phyloP scores from a whole-genome alignment of 2,329 filamentous ascomycete species.

The Arthrobotrys pseudoclavata region DNA sequence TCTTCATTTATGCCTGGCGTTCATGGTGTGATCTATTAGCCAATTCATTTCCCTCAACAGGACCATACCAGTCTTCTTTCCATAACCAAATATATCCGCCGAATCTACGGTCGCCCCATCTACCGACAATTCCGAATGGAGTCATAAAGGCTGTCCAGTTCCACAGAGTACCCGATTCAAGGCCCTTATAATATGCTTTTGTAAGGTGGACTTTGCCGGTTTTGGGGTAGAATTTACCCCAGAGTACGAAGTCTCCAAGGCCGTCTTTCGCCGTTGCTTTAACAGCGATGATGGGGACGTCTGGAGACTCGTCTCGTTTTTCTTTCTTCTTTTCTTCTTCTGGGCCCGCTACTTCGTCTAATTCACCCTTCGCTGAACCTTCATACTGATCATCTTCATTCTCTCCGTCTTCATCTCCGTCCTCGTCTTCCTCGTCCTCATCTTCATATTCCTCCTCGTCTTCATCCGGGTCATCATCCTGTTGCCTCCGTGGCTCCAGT shows the following conservation, averaged over 20 bases:
- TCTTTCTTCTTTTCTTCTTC: not conserved
- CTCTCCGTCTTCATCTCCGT: not conserved
- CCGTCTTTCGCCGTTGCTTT: constrained; percentile 33
- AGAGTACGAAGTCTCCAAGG: constrained; percentile 28
- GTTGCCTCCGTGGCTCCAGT: not conserved
- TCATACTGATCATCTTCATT: not conserved
- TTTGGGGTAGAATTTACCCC: constrained; percentile 32
- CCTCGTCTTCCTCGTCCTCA: not conserved
- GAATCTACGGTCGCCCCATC: constrained; percentile 23
- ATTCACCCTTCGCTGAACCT: not conserved
- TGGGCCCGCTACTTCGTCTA: not conserved
- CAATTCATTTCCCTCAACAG: constrained; percentile 14
- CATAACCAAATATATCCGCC: constrained; percentile 51
- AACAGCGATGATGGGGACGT: constrained; percentile 13
- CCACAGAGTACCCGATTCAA: constrained; percentile 16
- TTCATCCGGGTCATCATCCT: not conserved
- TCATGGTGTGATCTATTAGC: constrained; percentile 19
- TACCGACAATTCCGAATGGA: constrained; percentile 52
- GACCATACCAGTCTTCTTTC: constrained; percentile 49
- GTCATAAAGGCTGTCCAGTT: constrained; percentile 51
- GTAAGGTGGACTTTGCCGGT: constrained; percentile 42
- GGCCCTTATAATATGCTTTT: constrained; percentile 25
- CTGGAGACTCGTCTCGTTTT: not conserved
- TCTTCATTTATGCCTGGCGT: constrained; percentile 7
- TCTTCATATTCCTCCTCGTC: not conserved